phyloP scores from a whole-genome alignment of 169 alveolate genomes.

The Besnoitia besnoiti region DNA sequence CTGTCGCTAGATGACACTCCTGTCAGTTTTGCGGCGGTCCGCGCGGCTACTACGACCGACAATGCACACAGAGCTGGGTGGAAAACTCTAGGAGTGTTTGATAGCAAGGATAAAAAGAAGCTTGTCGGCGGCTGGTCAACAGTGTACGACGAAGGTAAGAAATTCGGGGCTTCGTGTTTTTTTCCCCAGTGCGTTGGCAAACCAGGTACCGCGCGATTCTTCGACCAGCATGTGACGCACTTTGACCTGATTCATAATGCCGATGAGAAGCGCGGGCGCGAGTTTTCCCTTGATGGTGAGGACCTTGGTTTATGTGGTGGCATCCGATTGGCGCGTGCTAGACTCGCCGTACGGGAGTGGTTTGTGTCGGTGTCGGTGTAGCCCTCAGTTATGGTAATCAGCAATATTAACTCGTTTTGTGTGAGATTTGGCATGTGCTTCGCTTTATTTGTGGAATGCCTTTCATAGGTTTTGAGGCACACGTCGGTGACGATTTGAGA shows the following conservation, averaged over 20 bases:
- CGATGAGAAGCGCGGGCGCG: too few species aligned
- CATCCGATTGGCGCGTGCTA: too few species aligned
- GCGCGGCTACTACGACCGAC: background rate
- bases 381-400: too few species aligned
- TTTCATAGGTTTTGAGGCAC: slow-evolving; percentile 69
- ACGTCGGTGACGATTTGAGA: slow-evolving; percentile 37
- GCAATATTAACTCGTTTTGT: too few species aligned
- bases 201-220: too few species aligned
- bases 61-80: slow-evolving; percentile 64
- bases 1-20: slow-evolving; percentile 17
- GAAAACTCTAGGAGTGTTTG: slow-evolving; percentile 70
- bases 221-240: too few species aligned
- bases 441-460: background rate
- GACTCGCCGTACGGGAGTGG: too few species aligned
- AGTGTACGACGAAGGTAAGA: slow-evolving; percentile 76
- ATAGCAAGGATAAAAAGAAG: slow-evolving; percentile 19
- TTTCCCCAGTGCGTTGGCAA: too few species aligned
- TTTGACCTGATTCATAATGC: too few species aligned
- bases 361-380: too few species aligned
- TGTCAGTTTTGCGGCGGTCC: background rate
- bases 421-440: background rate
- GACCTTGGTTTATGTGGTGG: too few species aligned
- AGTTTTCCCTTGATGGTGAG: too few species aligned
- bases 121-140: slow-evolving; percentile 75
- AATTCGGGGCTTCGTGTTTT: background rate